Conservation (phyloP, 2,329 filamentous ascomycete species). For the Xylaria sp. region DNA sequence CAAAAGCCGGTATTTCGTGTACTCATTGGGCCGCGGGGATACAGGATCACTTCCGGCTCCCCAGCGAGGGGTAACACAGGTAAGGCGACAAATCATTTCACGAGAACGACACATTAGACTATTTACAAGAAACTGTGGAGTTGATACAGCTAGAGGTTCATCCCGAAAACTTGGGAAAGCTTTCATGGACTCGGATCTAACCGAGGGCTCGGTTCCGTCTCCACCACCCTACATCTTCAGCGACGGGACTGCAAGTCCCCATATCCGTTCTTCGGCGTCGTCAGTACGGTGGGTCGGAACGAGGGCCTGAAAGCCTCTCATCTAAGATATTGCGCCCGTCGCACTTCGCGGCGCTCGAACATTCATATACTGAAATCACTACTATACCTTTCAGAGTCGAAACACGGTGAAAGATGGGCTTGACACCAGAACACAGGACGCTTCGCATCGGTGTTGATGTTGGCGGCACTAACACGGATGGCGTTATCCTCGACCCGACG, state of each 20-base stretch:
- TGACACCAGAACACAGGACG: slow-evolving; percentile 30
- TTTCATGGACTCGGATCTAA: neutral
- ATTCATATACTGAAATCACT: neutral
- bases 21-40: neutral
- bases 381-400: neutral
- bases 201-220: neutral
- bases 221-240: neutral
- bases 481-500: slow-evolving; percentile 60
- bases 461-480: slow-evolving; percentile 64
- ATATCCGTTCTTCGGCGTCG: neutral
- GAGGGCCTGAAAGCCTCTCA: slow-evolving; percentile 5
- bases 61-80: neutral
- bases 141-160: neutral
- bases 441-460: slow-evolving; percentile 50
- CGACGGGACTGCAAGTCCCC: slow-evolving; percentile 10
- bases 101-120: neutral
- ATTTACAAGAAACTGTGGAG: neutral
- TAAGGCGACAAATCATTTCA: neutral
- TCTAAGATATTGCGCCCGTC: neutral
- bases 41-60: neutral
- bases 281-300: neutral
- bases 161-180: neutral
- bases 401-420: slow-evolving; percentile 34
- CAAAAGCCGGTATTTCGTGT: neutral
- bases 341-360: neutral